Evolutionary conservation across 2,329 filamentous ascomycete genomes (phyloP), one percentile per base, ranked within the genome.

Genomic region (Aspergillus terreus): DNA sequence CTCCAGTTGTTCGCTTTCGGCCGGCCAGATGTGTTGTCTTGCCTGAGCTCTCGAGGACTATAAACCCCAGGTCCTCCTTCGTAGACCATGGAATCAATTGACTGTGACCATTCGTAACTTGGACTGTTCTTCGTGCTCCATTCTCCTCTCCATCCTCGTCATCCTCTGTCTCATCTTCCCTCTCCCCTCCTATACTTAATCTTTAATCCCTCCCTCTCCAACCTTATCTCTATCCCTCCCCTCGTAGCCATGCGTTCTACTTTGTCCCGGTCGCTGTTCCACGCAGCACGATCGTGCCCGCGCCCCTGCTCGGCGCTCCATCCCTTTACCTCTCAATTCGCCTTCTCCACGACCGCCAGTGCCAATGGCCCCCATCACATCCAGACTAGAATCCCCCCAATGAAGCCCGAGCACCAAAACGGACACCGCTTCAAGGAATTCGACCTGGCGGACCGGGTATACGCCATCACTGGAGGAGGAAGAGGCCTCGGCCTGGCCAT

Each of bases 401-500:
- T 62, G 40, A 55, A 58, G 15, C 52, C 55, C 14, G 49, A 58
- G 32, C 49, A 47, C 46, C 64, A 54, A 38, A 55, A 64, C 51
- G 56, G 60, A 2, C 62, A 64, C n/a, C 69, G 69, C 27, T 72
- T 75, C 51, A 60, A 63, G 30, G 73, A 77, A 48, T 76, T 76
- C 53, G 71, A 74, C 48, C 63, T 76, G 9, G 62, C 70, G 42
- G 68, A 63, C 38, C 70, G 69, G 36, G 71, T 75, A 43, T 73
- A 69, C 51, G 66, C 70, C 27, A 66, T 76, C 45, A 76, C 74
- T 0, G 74, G 74, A 12, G 74, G 73, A 30, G 74, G 65, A 3
- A 64, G 72, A 43, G 74, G 74, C n/a, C 58, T 77, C 6, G 74
- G 74, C 19, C 58, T 77, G 19, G 66, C 68, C 6, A 72, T 78